These are phyloP conservation scores for Epithele typhae DNA, from an alignment of 768 basidiomycete species.

Conservation along the genomic window DNA sequence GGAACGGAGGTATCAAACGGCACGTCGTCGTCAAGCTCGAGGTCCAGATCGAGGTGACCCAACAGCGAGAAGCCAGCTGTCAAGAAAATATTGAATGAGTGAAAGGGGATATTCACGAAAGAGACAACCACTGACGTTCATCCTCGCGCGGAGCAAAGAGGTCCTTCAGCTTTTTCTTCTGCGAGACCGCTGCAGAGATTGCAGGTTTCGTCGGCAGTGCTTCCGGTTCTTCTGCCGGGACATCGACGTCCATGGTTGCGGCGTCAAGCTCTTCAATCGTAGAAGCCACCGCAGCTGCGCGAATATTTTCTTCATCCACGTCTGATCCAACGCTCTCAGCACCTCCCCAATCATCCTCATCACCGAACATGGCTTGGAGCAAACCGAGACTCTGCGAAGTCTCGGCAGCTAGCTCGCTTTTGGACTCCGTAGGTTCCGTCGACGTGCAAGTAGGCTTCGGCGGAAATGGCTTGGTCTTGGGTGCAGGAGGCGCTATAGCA, in stretches of 20 bases:
- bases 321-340: constrained; percentile 56
- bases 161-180: constrained; percentile 52
- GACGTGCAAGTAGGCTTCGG: too few relatives aligned
- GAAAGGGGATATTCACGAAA: neutral
- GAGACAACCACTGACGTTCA: constrained; percentile 42
- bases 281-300: neutral
- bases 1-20: constrained; percentile 23
- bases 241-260: constrained; percentile 8
- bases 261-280: constrained; percentile 10
- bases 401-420: constrained; percentile 36
- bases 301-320: constrained; percentile 13
- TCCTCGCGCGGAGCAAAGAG: constrained; percentile 69
- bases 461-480: too few relatives aligned
- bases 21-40: constrained; percentile 62
- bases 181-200: neutral
- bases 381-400: constrained; percentile 44
- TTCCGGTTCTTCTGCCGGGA: constrained; percentile 24
- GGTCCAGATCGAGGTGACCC: constrained; percentile 67
- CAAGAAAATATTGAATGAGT: neutral
- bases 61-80: constrained; percentile 72
- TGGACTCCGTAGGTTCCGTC: too few relatives aligned
- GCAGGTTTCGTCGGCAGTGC: neutral
- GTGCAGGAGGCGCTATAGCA: too few relatives aligned
- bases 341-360: constrained; percentile 53
- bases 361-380: constrained; percentile 50